Evolutionary conservation across 768 basidiomycete species (phyloP), one percentile per base, ranked within the genome.

Genomic region (Auricularia cornea): DNA sequence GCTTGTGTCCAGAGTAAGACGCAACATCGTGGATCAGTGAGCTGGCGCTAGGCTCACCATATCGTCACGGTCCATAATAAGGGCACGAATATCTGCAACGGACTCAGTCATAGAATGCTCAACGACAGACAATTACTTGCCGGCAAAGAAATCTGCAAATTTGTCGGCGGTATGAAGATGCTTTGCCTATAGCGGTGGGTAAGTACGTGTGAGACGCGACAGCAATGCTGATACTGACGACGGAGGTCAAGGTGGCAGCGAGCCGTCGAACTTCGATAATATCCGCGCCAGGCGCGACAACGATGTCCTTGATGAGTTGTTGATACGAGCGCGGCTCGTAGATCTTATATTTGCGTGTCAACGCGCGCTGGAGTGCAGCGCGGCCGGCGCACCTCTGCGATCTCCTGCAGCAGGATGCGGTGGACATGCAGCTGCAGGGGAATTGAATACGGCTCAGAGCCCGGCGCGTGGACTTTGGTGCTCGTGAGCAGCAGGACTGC

Each of bases 401-500:
- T 78, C 73, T 94, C 89, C 62, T 81, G 79, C 62, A 93, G 74
- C 33, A 93, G 76, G 61, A 88, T 74, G 20, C 88, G 84, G 63
- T 86, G 83, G 16, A 90, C 69, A 67, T 87, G 84, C 23, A 90
- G 75, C 16, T 83, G 70, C 69, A 89, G 91, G 6, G 73, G 66
- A 26, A 81, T 70, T 1, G 88, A 83, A 11, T 90, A 78, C 29
- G 65, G 40, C 11, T 79, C 78, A 63, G 79, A 78, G 16, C 8
- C 20, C 6, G 28, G 54, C 54, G 54, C 8, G 11, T 10, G 23
- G 44, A 48, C 44, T 18, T 48, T 48, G 44, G 44, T 12, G 54
- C 86, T 89, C 3, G 82, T 75, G 14, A 87, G 75, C 64, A 85
- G 76, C 38, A 92, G 76, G 29, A 90, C 76, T 35, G 82, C 81